Evolutionary conservation across 805 yeast genomes (phyloP).

Genomic region (Saccharomycopsis synnaedendra): DNA sequence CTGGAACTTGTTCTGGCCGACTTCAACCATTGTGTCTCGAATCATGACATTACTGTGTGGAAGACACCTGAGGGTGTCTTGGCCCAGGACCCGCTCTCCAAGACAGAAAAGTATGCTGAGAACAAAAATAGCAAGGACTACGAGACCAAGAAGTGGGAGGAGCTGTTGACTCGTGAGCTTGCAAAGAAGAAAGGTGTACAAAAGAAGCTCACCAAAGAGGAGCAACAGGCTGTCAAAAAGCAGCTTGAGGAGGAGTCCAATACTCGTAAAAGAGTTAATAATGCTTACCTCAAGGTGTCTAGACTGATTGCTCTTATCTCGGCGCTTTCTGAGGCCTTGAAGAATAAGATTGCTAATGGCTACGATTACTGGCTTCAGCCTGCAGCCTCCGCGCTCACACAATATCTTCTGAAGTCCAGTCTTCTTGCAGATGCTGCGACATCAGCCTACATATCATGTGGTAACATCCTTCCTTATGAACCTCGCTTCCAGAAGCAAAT

Average conservation of each 20-base stretch:
- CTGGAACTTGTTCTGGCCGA: conserved; percentile 31
- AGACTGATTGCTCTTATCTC: conserved; percentile 44
- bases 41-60: conserved; percentile 44
- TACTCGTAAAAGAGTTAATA: conserved; percentile 38
- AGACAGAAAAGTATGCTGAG: conserved; percentile 27
- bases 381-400: conserved; percentile 36
- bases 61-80: conserved; percentile 55
- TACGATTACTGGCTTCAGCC: conserved; percentile 58
- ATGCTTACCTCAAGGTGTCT: conserved; percentile 25
- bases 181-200: conserved; percentile 35
- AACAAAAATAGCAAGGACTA: conserved; percentile 75
- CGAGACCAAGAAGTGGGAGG: conserved; percentile 86
- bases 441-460: too few species aligned
- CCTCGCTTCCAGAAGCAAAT: too few species aligned
- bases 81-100: conserved; percentile 49
- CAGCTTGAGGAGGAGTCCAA: conserved; percentile 52
- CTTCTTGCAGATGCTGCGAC: too few species aligned
- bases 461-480: too few species aligned
- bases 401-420: too few species aligned
- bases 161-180: conserved; percentile 62
- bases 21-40: conserved; percentile 30
- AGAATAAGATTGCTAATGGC: conserved; percentile 55
- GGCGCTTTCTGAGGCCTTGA: conserved; percentile 31
- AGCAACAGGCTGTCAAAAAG: conserved; percentile 47
- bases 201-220: conserved; percentile 68